Percentiles rank a stretch among this genome's conserved stretches.
These are phyloP conservation scores for Geotrichum klebahnii DNA, from an alignment of 1,139 yeast genomes.

Conservation along the genomic window DNA sequence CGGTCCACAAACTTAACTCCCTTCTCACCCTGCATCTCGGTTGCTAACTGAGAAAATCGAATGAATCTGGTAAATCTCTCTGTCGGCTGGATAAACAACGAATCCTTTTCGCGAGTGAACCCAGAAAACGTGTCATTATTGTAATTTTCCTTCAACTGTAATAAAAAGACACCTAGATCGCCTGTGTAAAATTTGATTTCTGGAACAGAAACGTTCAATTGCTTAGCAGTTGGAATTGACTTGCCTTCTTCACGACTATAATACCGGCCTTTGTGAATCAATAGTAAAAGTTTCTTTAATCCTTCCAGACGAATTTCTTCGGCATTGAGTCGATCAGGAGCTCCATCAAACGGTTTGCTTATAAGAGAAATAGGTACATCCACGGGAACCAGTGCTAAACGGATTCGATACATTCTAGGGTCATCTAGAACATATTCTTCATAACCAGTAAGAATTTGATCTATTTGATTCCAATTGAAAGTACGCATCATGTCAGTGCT, in stretches of 20 bases:
- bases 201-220: conserved; percentile 55
- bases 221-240: conserved; percentile 34
- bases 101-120: conserved; percentile 32
- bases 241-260: conserved; percentile 45
- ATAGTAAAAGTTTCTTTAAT: conserved; percentile 61
- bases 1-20: conserved; percentile 69
- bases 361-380: conserved; percentile 49
- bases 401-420: conserved; percentile 61
- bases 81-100: conserved; percentile 38
- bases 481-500: conserved; percentile 50
- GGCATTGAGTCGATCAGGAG: conserved; percentile 55
- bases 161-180: conserved; percentile 63
- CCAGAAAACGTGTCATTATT: conserved; percentile 24
- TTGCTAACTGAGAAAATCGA: conserved; percentile 51
- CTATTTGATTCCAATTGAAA: conserved; percentile 87
- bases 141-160: conserved; percentile 41
- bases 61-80: conserved; percentile 42
- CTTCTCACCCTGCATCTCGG: conserved; percentile 57
- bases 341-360: conserved; percentile 16
- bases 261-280: conserved; percentile 59
- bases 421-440: conserved; percentile 61
- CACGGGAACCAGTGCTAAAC: conserved; percentile 76
- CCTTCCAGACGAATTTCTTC: conserved; percentile 92
- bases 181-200: conserved; percentile 89
- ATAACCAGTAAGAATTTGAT: conserved; percentile 85